Evolutionary conservation across 805 yeast genomes (phyloP).

Genomic region (Cyberlindnera lachancei): DNA sequence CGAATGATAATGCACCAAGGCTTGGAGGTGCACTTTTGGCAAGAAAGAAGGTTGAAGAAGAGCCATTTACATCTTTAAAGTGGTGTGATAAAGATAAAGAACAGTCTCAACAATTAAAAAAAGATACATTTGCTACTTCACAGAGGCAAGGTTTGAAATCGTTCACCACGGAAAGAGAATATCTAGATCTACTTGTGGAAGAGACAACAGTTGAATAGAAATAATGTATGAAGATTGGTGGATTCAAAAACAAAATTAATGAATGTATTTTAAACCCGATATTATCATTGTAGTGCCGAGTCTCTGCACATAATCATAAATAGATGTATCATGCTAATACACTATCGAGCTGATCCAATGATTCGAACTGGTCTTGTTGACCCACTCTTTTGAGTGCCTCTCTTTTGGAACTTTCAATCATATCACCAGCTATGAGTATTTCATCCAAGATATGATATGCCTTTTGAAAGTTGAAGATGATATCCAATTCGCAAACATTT

Average conservation of each 20-base stretch:
- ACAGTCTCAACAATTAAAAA: constrained; percentile 21
- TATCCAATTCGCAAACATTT: constrained; percentile 93
- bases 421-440: constrained; percentile 76
- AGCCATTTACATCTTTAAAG: constrained; percentile 33
- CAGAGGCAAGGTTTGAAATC: constrained; percentile 15
- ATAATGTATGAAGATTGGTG: too few relatives aligned
- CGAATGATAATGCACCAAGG: constrained; percentile 50
- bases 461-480: constrained; percentile 89
- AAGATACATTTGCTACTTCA: constrained; percentile 20
- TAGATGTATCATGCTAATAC: constrained; percentile 28
- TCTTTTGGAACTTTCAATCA: constrained; percentile 74
- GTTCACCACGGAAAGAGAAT: constrained; percentile 24
- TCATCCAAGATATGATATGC: constrained; percentile 93
- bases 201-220: constrained; percentile 13
- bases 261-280: too few relatives aligned
- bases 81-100: constrained; percentile 39
- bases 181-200: constrained; percentile 23
- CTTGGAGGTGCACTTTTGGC: constrained; percentile 64
- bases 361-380: constrained; percentile 84
- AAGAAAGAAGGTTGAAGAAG: constrained; percentile 58
- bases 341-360: constrained; percentile 53
- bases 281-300: too few relatives aligned
- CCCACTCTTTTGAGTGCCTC: constrained; percentile 72
- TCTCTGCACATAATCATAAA: too few relatives aligned
- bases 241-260: too few relatives aligned